Percentiles rank a stretch among this genome's conserved stretches.
Evolutionary conservation across 306 rosid species (phyloP).

Genomic region (Quercus alba): DNA sequence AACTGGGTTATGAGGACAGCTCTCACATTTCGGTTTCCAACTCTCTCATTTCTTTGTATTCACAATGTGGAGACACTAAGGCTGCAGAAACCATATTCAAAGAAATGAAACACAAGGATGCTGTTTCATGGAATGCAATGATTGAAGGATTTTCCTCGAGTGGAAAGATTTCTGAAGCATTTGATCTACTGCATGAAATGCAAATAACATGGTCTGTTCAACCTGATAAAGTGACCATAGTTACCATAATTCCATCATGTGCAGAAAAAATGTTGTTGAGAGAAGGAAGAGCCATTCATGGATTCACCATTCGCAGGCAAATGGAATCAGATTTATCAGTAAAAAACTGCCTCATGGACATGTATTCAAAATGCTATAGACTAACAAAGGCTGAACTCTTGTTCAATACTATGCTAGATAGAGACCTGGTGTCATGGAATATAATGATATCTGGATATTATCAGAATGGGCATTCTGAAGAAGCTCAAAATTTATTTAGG

Average conservation of each 20-base stretch:
- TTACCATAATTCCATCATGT: constrained; percentile 37
- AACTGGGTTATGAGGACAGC: constrained; percentile 39
- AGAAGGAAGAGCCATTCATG: constrained; percentile 55
- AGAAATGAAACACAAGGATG: constrained; percentile 35
- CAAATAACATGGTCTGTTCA: constrained; percentile 29
- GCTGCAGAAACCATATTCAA: constrained; percentile 43
- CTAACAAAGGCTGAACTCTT: constrained; percentile 37
- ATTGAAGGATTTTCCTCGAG: constrained; percentile 49
- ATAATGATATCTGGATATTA: constrained; percentile 64
- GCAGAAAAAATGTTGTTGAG: constrained; percentile 31
- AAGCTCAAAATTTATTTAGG: constrained; percentile 45
- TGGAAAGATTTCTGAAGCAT: constrained; percentile 35
- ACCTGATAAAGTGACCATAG: constrained; percentile 40
- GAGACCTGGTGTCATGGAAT: constrained; percentile 61
- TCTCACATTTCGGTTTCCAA: constrained; percentile 40
- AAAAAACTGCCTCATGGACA: constrained; percentile 43
- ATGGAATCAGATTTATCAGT: constrained; percentile 27
- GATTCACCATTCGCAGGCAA: constrained; percentile 37
- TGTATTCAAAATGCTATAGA: constrained; percentile 47
- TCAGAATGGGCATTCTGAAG: constrained; percentile 31
- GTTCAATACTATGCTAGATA: constrained; percentile 35
- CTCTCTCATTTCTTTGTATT: constrained; percentile 56
- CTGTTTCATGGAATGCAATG: constrained; percentile 58
- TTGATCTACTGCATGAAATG: constrained; percentile 47
- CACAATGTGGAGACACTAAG: constrained; percentile 27